phyloP scores from a whole-genome alignment of 192 early-diverging fungal species.

The Allomyces macrogynus region DNA sequence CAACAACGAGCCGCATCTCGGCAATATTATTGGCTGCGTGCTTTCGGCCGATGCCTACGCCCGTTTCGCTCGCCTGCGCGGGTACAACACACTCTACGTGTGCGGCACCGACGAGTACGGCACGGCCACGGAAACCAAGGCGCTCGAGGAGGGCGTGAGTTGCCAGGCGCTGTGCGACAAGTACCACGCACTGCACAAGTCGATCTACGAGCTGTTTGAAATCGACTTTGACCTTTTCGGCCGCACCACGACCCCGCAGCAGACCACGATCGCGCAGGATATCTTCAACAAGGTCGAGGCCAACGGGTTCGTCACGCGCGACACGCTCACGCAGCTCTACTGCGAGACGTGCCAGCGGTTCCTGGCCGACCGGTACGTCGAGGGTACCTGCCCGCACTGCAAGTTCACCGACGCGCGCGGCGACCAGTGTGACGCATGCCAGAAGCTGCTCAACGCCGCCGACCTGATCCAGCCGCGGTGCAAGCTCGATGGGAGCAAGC shows the following conservation, averaged over 20 bases:
- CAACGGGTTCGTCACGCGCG: conserved; percentile 49
- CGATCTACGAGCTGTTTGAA: conserved; percentile 87
- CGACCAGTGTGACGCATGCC: conserved; percentile 96
- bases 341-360: conserved; percentile 74
- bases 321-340: conserved; percentile 70
- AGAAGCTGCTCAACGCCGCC: conserved; percentile 68
- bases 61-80: conserved; percentile 73
- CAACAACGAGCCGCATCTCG: conserved; percentile 97
- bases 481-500: conserved; percentile 68
- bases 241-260: conserved; percentile 70
- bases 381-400: conserved; percentile 87
- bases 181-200: conserved; percentile 65
- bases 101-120: conserved; percentile 99
- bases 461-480: conserved; percentile 88
- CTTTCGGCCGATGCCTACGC: conserved; percentile 94
- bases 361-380: conserved; percentile 94
- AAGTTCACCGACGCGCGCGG: conserved; percentile 81
- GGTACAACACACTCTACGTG: conserved; percentile 75
- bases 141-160: conserved; percentile 69
- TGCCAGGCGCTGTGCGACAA: conserved; percentile 94
- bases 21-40: conserved; percentile 97
- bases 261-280: conserved; percentile 81
- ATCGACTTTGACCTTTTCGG: conserved; percentile 93
- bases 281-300: conserved; percentile 56
- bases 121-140: conserved; percentile 97